Evolutionary conservation across 148 eudicot genomes (phyloP).

Genomic region (Rhododendron molle): DNA sequence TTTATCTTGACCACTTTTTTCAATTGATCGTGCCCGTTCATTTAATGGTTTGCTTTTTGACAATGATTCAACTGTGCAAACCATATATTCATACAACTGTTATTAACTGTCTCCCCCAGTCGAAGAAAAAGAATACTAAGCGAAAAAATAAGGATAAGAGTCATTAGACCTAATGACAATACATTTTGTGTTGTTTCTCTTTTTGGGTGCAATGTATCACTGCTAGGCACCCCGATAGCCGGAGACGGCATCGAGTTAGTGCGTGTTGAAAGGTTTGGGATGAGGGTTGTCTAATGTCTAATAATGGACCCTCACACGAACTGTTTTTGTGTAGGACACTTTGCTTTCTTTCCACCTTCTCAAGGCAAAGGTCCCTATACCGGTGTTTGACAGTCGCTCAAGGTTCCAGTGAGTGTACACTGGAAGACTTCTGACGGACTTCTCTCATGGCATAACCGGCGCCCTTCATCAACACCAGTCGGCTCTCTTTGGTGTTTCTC

Average conservation of each 20-base stretch:
- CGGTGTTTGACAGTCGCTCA: not conserved
- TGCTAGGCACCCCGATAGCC: too few species aligned
- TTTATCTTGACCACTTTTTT: not conserved
- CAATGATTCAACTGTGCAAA: not conserved
- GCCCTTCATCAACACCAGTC: too few species aligned
- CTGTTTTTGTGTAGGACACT: not conserved
- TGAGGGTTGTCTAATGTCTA: not conserved
- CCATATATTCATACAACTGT: not conserved
- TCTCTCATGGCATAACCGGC: too few species aligned
- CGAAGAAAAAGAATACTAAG: too few species aligned
- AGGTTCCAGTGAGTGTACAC: not conserved
- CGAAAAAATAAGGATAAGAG: not conserved
- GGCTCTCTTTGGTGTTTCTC: too few species aligned
- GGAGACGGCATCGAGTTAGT: not conserved
- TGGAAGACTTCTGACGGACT: not conserved
- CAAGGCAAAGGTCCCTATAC: too few species aligned
- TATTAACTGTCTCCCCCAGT: too few species aligned
- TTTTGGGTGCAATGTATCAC: not conserved
- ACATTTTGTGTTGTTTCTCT: not conserved
- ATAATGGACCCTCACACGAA: not conserved
- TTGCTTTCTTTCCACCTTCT: too few species aligned
- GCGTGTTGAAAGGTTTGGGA: not conserved
- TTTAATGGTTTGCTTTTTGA: not conserved
- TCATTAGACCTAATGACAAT: not conserved
- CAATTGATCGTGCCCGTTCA: not conserved